A percentile compares a stretch with the other conserved stretches of the same genome.
Evolutionary conservation across 2,329 filamentous ascomycete genomes (phyloP).

Genomic region (Arachnomyces sp.): DNA sequence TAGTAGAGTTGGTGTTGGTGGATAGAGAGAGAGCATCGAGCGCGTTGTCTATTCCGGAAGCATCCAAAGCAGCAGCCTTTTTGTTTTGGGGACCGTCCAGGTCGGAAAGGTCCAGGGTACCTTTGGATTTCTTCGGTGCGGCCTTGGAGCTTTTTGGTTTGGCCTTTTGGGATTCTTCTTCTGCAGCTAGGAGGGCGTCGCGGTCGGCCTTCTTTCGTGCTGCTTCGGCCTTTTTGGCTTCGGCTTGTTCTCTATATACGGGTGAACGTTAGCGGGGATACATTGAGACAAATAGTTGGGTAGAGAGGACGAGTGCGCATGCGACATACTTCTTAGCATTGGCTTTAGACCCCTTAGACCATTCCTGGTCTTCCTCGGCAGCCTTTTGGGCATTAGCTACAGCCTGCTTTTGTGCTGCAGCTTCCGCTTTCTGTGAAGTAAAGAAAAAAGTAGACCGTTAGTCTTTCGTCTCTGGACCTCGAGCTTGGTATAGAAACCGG

Average conservation of each 20-base stretch:
- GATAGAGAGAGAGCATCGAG: slow-evolving; percentile 75
- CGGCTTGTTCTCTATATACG: slow-evolving; percentile 79
- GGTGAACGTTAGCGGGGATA: slow-evolving; percentile 2
- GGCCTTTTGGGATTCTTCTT: slow-evolving; percentile 62
- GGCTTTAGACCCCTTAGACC: slow-evolving; percentile 79
- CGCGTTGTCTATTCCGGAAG: slow-evolving; percentile 85
- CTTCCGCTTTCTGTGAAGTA: slow-evolving; percentile 70
- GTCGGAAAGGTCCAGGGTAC: slow-evolving; percentile 62
- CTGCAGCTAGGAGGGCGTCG: slow-evolving; percentile 72
- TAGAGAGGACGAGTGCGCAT: background rate
- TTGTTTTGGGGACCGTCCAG: slow-evolving; percentile 55
- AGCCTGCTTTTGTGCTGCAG: slow-evolving; percentile 71
- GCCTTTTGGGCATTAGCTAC: slow-evolving; percentile 59
- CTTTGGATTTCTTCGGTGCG: slow-evolving; percentile 51
- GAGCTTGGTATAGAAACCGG: slow-evolving; percentile 9
- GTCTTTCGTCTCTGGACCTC: slow-evolving; percentile 3
- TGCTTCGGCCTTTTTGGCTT: slow-evolving; percentile 72
- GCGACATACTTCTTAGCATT: slow-evolving; percentile 72
- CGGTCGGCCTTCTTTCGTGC: slow-evolving; percentile 89
- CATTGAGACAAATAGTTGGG: background rate
- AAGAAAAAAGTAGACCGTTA: slow-evolving; percentile 8
- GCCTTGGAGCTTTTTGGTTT: slow-evolving; percentile 51
- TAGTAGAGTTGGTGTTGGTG: slow-evolving; percentile 48
- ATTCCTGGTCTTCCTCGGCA: slow-evolving; percentile 64
- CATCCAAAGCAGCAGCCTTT: slow-evolving; percentile 60